Evolutionary conservation across 805 yeast species (phyloP), one percentile per base, ranked within the genome.

Genomic region (Teunomyces kruisii): DNA sequence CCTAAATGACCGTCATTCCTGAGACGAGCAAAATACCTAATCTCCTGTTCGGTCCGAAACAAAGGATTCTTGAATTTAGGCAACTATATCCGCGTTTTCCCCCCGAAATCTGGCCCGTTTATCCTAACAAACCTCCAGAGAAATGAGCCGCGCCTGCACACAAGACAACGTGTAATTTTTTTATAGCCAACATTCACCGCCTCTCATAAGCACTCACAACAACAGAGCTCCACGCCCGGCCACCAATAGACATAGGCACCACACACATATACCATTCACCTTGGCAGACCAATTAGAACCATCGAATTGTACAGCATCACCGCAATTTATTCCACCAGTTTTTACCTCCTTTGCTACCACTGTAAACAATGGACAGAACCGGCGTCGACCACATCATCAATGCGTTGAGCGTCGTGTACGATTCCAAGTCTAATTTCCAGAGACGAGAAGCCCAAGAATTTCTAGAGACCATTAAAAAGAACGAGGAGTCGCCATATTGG

Each of bases 401-500:
- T 31, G 97, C 98, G 6, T 72, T 92, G 49, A 88, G 81, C 46
- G 75, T 84, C 7, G 83, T 88, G 13, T 87, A 89, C 59, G 80
- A 80, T 32, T 80, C 90, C 13, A 74, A 72, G 48, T 76, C 90
- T 2, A 87, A 88, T 58, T 67, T 65, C 3, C 76, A 78, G 44
- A 64, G 86, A 42, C 71, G 75, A 36, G 72, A 70, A 46, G 84
- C 85, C 6, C 85, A 81, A 55, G 48, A 44, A 4, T 88, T 88
- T 53, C 71, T 94, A 27, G 97, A 90, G 54, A 71, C 80, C 9
- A 79, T 92, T 19, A 91, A 88, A 59, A 67, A 74, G 36, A 83
- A 85, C 49, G 86, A 84, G 8, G 95, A 91, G 59, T 84, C 96
- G 15, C 97, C 99, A 0, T 80, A 72, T 49, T 89, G 96, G 91